These are phyloP conservation scores for Elongisporangium senticosum DNA, from an alignment of 352 stramenopile genomes.

Conservation along the genomic window DNA sequence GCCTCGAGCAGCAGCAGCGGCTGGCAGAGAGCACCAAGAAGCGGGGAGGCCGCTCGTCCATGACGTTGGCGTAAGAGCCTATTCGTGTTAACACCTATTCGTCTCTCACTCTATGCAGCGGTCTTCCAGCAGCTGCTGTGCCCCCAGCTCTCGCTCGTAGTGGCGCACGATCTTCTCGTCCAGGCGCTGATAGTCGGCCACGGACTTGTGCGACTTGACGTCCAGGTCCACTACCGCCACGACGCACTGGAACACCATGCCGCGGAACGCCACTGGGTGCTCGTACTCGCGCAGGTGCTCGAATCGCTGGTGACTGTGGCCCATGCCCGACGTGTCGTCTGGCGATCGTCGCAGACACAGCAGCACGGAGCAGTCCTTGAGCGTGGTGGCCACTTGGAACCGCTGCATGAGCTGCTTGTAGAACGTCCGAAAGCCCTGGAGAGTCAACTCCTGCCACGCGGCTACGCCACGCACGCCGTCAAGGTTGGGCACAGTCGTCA, in stretches of 20 bases:
- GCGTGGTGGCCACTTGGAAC: slow-evolving; percentile 78
- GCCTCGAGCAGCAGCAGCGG: slow-evolving; percentile 42
- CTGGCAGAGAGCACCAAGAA: slow-evolving; percentile 30
- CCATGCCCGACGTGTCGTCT: slow-evolving; percentile 12
- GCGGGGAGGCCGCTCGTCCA: slow-evolving; percentile 6
- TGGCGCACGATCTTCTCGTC: slow-evolving; percentile 76
- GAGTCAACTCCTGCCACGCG: slow-evolving; percentile 31
- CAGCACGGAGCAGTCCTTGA: slow-evolving; percentile 83
- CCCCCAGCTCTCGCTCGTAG: slow-evolving; percentile 40
- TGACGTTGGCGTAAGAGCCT: not conserved
- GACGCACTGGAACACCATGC: slow-evolving; percentile 72
- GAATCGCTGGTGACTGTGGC: slow-evolving; percentile 25
- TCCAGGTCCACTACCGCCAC: slow-evolving; percentile 84
- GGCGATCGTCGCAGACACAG: slow-evolving; percentile 55
- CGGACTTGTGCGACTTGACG: slow-evolving; percentile 84
- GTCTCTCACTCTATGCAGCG: slow-evolving; percentile 33
- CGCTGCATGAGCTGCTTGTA: slow-evolving; percentile 61
- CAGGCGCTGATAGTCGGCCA: slow-evolving; percentile 74
- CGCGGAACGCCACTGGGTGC: slow-evolving; percentile 50
- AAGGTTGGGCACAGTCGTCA: slow-evolving; percentile 33
- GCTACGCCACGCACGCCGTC: slow-evolving; percentile 17
- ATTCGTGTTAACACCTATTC: not conserved
- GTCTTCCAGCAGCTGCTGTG: slow-evolving; percentile 18
- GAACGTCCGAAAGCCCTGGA: slow-evolving; percentile 39
- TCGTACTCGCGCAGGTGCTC: slow-evolving; percentile 68